Conservation (phyloP, 495 filamentous ascomycete species). For the Acidomyces sp. region DNA sequence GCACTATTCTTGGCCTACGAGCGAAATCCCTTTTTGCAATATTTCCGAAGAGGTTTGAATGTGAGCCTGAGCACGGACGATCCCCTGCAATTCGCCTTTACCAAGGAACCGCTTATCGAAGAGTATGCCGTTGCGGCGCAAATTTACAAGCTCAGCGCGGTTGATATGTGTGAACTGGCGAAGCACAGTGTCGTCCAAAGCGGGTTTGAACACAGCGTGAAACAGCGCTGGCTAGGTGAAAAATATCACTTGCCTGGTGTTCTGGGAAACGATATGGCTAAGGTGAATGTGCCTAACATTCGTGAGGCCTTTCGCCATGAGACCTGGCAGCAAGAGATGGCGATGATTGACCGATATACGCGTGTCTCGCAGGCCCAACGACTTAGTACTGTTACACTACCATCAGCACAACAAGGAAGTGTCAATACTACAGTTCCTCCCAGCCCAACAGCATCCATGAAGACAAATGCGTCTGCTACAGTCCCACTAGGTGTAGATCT, state of each 20-base stretch:
- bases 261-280: conserved; percentile 75
- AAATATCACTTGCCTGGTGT: conserved; percentile 61
- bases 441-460: conserved; percentile 23
- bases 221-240: conserved; percentile 77
- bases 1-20: conserved; percentile 94
- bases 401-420: conserved; percentile 2
- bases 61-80: conserved; percentile 95
- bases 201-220: conserved; percentile 79
- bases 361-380: conserved; percentile 3
- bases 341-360: conserved; percentile 41
- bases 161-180: conserved; percentile 97
- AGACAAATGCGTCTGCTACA: conserved; percentile 19
- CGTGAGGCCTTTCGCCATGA: conserved; percentile 78
- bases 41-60: conserved; percentile 88
- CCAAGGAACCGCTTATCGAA: conserved; percentile 94
- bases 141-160: conserved; percentile 92
- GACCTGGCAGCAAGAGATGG: conserved; percentile 65
- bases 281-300: conserved; percentile 91
- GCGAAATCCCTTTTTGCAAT: conserved; percentile 86
- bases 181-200: conserved; percentile 91
- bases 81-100: conserved; percentile 95
- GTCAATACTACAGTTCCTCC: conserved; percentile 1
- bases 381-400: conserved; percentile 8
- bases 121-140: conserved; percentile 96
- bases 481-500: conserved; percentile 4